Base-by-base conservation (phyloP, 2,329 filamentous ascomycete species). In the Blastomyces gilchristii region DNA sequence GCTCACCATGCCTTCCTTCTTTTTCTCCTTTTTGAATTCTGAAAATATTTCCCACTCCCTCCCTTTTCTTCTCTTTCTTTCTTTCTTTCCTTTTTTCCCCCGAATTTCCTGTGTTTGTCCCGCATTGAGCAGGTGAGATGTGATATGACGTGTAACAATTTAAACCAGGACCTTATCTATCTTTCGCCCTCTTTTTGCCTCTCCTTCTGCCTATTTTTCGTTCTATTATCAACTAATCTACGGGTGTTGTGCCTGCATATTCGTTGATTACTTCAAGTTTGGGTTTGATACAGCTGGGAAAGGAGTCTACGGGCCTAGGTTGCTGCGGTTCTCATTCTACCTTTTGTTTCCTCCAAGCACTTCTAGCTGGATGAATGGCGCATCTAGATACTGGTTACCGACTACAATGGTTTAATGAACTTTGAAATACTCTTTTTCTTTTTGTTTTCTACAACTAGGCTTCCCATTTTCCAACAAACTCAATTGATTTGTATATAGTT, bases 151-250 rank as follows among this genome's bases (percentile, higher is more conserved):
- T 43, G 41, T 43, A 43, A 43, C 41, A 43, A 0, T 43, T 43
- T 43, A 43, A 4, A 43, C 16, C 41, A 43, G 41, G 12, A 47
- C 63, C 63, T 64, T 62, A 67, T 57, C 41, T 65, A 53, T 54
- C 61, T 67, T 63, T 68, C 59, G 16, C 14, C 39, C 6, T 31
- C 53, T 34, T 11, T 34, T 34, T 34, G 34, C 34, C 18, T 18
- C 52, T n/a, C 14, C 39, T 37, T 31, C 18, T 56, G 18, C 39
- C 31, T 7, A 11, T 53, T 68, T 60, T 18, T 67, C 64, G 64
- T 62, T 67, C 68, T 68, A 34, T 52, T 12, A 5, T 25, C 3
- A 52, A 52, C 16, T 45, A n/a, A 6, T 5, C 43, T 2, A 14
- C 5, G 12, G 16, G 43, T 45, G 14, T 18, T 16, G 6, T n/a